Evolutionary conservation across 805 yeast species (phyloP).

Genomic region (Barnettozyma vustinii): DNA sequence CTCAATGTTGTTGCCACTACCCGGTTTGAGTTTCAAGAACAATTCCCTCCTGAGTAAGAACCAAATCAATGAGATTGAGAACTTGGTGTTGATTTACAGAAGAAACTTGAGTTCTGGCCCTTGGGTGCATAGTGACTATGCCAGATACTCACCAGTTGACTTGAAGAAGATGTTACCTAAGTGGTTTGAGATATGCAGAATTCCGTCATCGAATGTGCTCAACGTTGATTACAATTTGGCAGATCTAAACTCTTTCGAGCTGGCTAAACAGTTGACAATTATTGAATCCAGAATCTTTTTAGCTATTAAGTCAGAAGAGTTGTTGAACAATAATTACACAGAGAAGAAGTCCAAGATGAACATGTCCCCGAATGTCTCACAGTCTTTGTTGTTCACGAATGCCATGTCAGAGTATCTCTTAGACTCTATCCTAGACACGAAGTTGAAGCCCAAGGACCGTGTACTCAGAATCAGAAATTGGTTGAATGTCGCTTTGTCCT

Average conservation of each 20-base stretch:
- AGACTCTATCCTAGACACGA: slow-evolving; percentile 59
- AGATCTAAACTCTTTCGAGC: slow-evolving; percentile 61
- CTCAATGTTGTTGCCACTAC: slow-evolving; percentile 28
- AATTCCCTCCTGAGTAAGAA: slow-evolving; percentile 21
- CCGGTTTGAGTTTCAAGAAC: slow-evolving; percentile 22
- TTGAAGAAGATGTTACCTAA: slow-evolving; percentile 30
- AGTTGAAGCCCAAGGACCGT: slow-evolving; percentile 41
- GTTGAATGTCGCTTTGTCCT: slow-evolving; percentile 69
- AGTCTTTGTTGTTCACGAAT: slow-evolving; percentile 63
- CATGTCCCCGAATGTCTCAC: slow-evolving; percentile 58
- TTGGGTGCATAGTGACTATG: slow-evolving; percentile 21
- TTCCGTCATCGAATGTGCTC: slow-evolving; percentile 21
- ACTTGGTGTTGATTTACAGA: slow-evolving; percentile 47
- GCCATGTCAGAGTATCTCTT: slow-evolving; percentile 65
- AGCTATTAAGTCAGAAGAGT: slow-evolving; percentile 57
- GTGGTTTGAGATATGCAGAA: slow-evolving; percentile 53
- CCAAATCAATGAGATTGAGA: slow-evolving; percentile 35
- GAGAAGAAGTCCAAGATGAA: slow-evolving; percentile 53
- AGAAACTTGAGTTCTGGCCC: slow-evolving; percentile 33
- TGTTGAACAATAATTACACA: slow-evolving; percentile 58
- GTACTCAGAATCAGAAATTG: slow-evolving; percentile 56
- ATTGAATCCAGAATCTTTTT: slow-evolving; percentile 66
- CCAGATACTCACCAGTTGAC: slow-evolving; percentile 22
- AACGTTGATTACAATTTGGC: slow-evolving; percentile 16
- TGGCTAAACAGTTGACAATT: slow-evolving; percentile 71